Evolutionary conservation across 208 protist species (phyloP), one percentile per base, ranked within the genome.

Genomic region (Leishmania guyanensis): DNA sequence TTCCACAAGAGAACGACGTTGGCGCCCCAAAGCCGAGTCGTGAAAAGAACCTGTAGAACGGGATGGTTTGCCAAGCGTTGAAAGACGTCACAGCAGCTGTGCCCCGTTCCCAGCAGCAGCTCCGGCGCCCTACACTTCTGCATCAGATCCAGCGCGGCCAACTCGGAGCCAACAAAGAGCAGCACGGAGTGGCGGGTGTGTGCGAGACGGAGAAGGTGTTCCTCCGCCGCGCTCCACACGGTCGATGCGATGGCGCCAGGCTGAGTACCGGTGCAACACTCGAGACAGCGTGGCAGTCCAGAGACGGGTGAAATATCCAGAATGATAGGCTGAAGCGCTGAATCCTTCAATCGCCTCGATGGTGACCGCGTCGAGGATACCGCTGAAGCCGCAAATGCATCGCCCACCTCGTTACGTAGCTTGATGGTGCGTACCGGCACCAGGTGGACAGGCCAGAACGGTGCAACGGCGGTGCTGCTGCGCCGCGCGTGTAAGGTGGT

Each of bases 191-290:
- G 84, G 17, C 81, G 83, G 1, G 86, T 88, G 75, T 89, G 84
- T 29, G 92, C 86, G 5, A 97, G 86, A 3, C 92, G 92, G 36
- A 87, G 65, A 46, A 97, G 82, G 79, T 97, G 94, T 73, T 90
- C 87, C 81, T 88, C 82, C 6, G 90, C 89, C 33, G 89, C 88
- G 16, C 75, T 80, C 36, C 80, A 83, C 22, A 82, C 82, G 39
- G 85, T 77, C 33, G 82, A 80, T 50, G 76, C 48, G 56, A 80
- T 58, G 74, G 83, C 66, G 65, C 77, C 79, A 39, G 77, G 54
- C 51, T 78, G 75, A 20, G 62, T 80, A 69, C 79, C 79, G 29
- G 72, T 78, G 77, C 84, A 91, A 53, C 84, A 91, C n/a, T 48
- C 54, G 9, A 97, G 80, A 69, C 92, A 95, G 10, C 50, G 60